Evolutionary conservation across 2,329 filamentous ascomycete species (phyloP), one percentile per base, ranked within the genome.

Genomic region (Cladobotryum mycophilum): DNA sequence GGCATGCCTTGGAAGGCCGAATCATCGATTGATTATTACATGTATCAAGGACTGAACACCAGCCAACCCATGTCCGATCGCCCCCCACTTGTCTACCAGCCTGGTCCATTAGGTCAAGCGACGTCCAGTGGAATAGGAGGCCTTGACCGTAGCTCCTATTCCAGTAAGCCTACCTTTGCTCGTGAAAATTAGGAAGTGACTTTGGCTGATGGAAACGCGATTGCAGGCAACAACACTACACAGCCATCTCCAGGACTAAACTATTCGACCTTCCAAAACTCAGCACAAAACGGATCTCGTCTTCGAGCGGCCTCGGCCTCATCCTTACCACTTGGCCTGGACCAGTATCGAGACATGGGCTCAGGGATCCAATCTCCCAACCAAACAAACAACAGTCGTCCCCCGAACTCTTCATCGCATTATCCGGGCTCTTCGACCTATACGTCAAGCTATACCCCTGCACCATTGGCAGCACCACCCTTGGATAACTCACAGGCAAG

Each of bases 1-100:
- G 80, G 76, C 60, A 80, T 83, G 76, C 78, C 79, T 12, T 84
- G 81, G 81, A 83, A 82, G 62, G 76, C 78, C 13, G 78, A 80
- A 54, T 30, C 76, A 20, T 69, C 76, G 1, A 74, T 83, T 51
- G 79, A 82, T 58, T 84, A 82, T 60, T 72, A 70, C 11, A 72
- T 70, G 11, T 82, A 80, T 58, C 70, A 75, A 43, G 68, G 66
- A 14, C 67, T 68, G 8, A 71, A 69, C 50, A 61, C 66, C 6
- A 80, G 75, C 58, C 73, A 79, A 3, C 70, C 68, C 45, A 65
- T 76, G 35, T 66, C 67, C 41, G 70, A 71, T 38, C 68, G 77
- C 45, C 75, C 77, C 35, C 70, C 72, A 41, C 70, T 76, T 25
- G 57, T 76, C 33, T 82, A 81, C 52, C 74, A 74, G 48, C 64